Percentiles rank a stretch among this genome's conserved stretches.
Evolutionary conservation across 129 eudicot species (phyloP).

Genomic region (Smallanthus sonchifolius): DNA sequence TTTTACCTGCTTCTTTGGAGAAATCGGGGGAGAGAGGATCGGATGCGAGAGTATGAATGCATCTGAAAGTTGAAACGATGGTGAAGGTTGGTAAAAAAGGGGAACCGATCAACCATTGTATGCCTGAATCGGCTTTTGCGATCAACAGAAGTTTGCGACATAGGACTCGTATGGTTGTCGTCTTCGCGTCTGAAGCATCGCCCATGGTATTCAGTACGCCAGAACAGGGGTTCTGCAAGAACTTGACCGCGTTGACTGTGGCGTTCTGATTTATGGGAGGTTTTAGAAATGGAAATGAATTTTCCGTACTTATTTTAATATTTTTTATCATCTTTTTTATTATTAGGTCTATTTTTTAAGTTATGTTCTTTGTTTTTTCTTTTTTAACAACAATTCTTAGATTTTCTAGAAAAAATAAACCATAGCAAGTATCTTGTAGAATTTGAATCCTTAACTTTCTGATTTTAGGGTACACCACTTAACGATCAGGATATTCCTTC

Average conservation of each 20-base stretch:
- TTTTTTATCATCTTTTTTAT: too few species aligned
- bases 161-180: conserved; percentile 41
- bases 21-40: conserved; percentile 52
- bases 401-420: too few species aligned
- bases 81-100: conserved; percentile 52
- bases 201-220: conserved; percentile 29
- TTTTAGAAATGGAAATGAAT: background rate
- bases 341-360: too few species aligned
- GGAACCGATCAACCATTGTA: conserved; percentile 91
- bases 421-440: too few species aligned
- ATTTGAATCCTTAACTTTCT: too few species aligned
- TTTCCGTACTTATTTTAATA: too few species aligned
- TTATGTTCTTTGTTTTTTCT: too few species aligned
- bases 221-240: conserved; percentile 4
- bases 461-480: too few species aligned
- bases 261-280: conserved; percentile 1
- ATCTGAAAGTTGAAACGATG: conserved; percentile 67
- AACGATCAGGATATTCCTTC: too few species aligned
- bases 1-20: conserved; percentile 62
- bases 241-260: conserved; percentile 19
- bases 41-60: conserved; percentile 60
- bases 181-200: conserved; percentile 20
- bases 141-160: conserved; percentile 48
- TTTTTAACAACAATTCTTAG: too few species aligned
- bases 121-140: conserved; percentile 41